Evolutionary conservation across 2,329 filamentous ascomycete genomes (phyloP).

Genomic region (Knoxdaviesia proteae): DNA sequence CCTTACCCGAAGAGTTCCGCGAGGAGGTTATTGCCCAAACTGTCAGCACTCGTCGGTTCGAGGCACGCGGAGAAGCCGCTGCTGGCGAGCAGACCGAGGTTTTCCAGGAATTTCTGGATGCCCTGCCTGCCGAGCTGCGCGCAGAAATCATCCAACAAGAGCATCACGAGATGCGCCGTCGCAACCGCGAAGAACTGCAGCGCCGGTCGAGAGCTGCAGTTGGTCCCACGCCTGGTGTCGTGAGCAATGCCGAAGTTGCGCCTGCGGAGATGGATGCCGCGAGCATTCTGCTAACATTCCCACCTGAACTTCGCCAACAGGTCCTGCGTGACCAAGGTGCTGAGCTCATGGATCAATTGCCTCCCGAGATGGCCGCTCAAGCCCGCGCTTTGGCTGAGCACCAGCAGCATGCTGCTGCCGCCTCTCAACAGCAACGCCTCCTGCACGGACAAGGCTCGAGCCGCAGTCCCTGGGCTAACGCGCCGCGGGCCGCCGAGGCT

Average conservation of each 20-base stretch:
- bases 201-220: slow-evolving; percentile 37
- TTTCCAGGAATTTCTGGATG: slow-evolving; percentile 83
- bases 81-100: slow-evolving; percentile 65
- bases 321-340: slow-evolving; percentile 85
- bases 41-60: slow-evolving; percentile 60
- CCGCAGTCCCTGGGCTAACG: too few relatives aligned
- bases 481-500: slow-evolving; percentile 5
- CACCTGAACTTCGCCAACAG: slow-evolving; percentile 64
- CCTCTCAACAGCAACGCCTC: slow-evolving; percentile 9
- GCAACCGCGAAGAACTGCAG: slow-evolving; percentile 64
- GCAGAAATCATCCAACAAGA: slow-evolving; percentile 83
- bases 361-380: slow-evolving; percentile 70
- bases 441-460: slow-evolving; percentile 4
- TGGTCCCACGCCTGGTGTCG: slow-evolving; percentile 25
- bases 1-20: slow-evolving; percentile 89
- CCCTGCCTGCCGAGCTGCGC: slow-evolving; percentile 74
- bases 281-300: slow-evolving; percentile 78
- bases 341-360: slow-evolving; percentile 63
- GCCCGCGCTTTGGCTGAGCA: slow-evolving; percentile 47
- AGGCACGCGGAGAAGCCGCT: slow-evolving; percentile 46
- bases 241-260: slow-evolving; percentile 8
- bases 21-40: slow-evolving; percentile 92
- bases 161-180: slow-evolving; percentile 66
- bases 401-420: slow-evolving; percentile 6
- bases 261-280: slow-evolving; percentile 65